Evolutionary conservation across 345 rosid species (phyloP).

Genomic region (Cardamine occulta): DNA sequence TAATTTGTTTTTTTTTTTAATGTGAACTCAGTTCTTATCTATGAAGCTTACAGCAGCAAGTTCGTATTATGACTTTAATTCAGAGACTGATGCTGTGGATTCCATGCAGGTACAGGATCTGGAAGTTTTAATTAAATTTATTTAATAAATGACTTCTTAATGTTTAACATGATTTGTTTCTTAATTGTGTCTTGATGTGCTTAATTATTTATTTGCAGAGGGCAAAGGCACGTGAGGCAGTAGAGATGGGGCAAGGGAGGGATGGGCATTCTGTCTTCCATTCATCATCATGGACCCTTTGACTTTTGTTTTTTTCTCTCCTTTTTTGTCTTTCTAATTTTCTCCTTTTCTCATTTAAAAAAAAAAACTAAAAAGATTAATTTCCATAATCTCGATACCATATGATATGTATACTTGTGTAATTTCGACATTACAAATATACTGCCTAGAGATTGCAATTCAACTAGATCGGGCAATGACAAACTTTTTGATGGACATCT

Average conservation of each 20-base stretch:
- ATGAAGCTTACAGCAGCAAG: constrained; percentile 89
- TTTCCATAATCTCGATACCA: constrained; percentile 25
- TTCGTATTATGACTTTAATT: constrained; percentile 68
- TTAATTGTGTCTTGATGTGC: constrained; percentile 5
- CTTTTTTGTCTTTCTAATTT: constrained; percentile 29
- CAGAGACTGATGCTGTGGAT: constrained; percentile 68
- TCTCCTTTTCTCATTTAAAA: constrained; percentile 4
- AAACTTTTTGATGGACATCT: not conserved
- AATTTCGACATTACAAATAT: constrained; percentile 33
- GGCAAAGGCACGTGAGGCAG: constrained; percentile 66
- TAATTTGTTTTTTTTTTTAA: not conserved
- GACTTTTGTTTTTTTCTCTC: constrained; percentile 42
- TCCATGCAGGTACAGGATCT: constrained; percentile 48
- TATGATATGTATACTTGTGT: constrained; percentile 33
- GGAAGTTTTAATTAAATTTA: not conserved
- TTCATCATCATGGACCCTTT: constrained; percentile 52
- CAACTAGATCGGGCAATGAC: constrained; percentile 3
- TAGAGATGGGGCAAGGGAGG: constrained; percentile 59
- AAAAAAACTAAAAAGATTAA: not conserved
- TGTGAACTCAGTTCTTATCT: constrained; percentile 70
- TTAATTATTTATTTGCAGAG: constrained; percentile 43
- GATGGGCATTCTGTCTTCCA: constrained; percentile 58
- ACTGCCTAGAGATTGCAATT: constrained; percentile 14
- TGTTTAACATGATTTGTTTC: not conserved
- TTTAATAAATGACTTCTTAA: not conserved